A percentile compares a stretch with the other conserved stretches of the same genome.
These are phyloP conservation scores for Penicillium sp. DNA, from an alignment of 2,329 filamentous ascomycete genomes.

Conservation along the genomic window DNA sequence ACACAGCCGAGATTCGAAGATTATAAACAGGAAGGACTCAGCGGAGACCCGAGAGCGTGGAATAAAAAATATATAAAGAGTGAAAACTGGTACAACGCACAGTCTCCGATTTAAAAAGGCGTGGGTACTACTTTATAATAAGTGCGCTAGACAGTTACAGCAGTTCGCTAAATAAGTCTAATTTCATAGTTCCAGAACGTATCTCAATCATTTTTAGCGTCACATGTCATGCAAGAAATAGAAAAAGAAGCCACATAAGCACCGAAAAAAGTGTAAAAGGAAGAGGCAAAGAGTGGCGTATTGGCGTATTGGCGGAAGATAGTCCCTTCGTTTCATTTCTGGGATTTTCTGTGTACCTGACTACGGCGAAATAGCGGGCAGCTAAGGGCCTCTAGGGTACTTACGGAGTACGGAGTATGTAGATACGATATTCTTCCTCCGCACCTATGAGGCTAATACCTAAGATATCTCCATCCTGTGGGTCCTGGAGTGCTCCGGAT, in stretches of 20 bases:
- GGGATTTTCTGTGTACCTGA: neutral
- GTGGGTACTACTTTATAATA: constrained; percentile 7
- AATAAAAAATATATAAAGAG: neutral
- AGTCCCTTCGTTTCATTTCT: neutral
- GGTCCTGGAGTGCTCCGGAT: constrained; percentile 4
- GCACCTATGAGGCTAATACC: too few species aligned
- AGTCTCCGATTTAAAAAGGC: neutral
- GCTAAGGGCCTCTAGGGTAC: too few species aligned
- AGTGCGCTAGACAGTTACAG: neutral
- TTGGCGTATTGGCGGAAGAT: neutral
- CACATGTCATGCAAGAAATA: constrained; percentile 1
- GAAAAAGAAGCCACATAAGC: neutral
- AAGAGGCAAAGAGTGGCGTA: neutral
- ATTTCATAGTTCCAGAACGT: neutral
- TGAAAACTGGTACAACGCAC: neutral
- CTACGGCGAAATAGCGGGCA: too few species aligned
- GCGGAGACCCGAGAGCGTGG: neutral
- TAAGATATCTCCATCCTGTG: neutral
- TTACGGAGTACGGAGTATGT: too few species aligned
- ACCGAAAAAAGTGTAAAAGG: neutral
- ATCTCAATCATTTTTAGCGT: neutral
- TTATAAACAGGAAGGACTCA: neutral
- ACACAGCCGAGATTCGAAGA: neutral
- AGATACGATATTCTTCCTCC: too few species aligned
- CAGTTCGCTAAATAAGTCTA: neutral